Conservation (phyloP, 1,284 basidiomycete species). For the Amylostereum chailletii region DNA sequence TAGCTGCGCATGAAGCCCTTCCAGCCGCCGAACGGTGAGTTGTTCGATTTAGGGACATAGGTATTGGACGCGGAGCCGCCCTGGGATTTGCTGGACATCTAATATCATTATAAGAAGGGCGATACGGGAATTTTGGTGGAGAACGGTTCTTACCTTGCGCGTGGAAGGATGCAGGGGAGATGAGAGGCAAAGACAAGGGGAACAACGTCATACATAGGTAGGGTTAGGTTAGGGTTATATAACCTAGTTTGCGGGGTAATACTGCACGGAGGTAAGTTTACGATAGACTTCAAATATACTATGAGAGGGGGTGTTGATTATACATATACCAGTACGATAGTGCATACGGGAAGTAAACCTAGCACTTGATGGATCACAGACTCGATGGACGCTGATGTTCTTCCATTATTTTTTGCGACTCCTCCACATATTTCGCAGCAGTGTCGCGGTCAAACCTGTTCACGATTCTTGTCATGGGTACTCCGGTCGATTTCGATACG, state of each 20-base stretch:
- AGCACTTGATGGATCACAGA: neutral
- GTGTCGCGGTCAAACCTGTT: conserved; percentile 10
- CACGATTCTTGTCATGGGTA: neutral
- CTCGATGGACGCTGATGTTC: conserved; percentile 1
- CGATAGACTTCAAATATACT: too few species aligned
- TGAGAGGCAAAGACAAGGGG: neutral
- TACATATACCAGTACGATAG: too few species aligned
- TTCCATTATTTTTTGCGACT: conserved; percentile 7
- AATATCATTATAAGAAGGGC: neutral
- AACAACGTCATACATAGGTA: neutral
- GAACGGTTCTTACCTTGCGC: neutral
- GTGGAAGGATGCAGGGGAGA: neutral
- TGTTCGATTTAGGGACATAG: too few species aligned
- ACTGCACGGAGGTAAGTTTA: too few species aligned
- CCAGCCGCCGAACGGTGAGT: conserved; percentile 1
- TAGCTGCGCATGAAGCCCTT: conserved; percentile 9
- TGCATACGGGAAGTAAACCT: neutral
- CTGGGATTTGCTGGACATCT: neutral
- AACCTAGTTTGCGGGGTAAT: too few species aligned
- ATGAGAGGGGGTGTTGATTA: too few species aligned
- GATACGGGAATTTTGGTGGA: too few species aligned
- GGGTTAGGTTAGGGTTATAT: too few species aligned
- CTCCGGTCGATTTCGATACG: neutral
- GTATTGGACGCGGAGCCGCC: neutral
- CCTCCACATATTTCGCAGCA: conserved; percentile 10